Conservation (phyloP, 2,329 filamentous ascomycete genomes). For the Penicillium sp. region DNA sequence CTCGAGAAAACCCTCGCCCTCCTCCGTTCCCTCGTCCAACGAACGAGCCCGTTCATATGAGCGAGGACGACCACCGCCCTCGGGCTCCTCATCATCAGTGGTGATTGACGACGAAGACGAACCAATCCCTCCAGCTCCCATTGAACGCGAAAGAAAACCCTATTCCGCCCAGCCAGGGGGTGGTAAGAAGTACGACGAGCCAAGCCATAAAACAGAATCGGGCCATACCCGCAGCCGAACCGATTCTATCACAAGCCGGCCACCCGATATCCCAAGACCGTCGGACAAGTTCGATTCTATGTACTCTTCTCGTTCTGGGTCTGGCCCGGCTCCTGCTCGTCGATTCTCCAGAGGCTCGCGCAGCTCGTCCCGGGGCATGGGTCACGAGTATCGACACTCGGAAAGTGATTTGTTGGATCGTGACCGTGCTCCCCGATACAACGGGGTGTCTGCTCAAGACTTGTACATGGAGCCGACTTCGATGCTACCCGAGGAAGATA, state of each 20-base stretch:
- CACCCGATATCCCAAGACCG: slow-evolving; percentile 57
- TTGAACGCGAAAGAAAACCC: slow-evolving; percentile 66
- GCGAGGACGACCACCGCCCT: slow-evolving; percentile 35
- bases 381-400: slow-evolving; percentile 35
- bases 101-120: slow-evolving; percentile 43
- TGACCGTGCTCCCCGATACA: slow-evolving; percentile 21
- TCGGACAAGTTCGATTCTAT: slow-evolving; percentile 47
- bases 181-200: slow-evolving; percentile 57
- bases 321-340: slow-evolving; percentile 10
- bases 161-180: slow-evolving; percentile 59
- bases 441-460: slow-evolving; percentile 21
- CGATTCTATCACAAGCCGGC: slow-evolving; percentile 42
- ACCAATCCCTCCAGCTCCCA: slow-evolving; percentile 46
- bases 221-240: slow-evolving; percentile 18
- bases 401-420: slow-evolving; percentile 33
- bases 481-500: slow-evolving; percentile 23
- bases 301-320: slow-evolving; percentile 21
- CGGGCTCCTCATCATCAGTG: slow-evolving; percentile 35
- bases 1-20: slow-evolving; percentile 21
- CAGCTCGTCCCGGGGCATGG: slow-evolving; percentile 33
- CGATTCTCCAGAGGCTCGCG: slow-evolving; percentile 23
- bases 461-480: slow-evolving; percentile 27
- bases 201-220: not conserved
- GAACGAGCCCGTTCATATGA: slow-evolving; percentile 22
- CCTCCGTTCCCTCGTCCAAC: slow-evolving; percentile 2